phyloP scores from a whole-genome alignment of 2,329 filamentous ascomycete species.

The Geoglossum cookeanum region DNA sequence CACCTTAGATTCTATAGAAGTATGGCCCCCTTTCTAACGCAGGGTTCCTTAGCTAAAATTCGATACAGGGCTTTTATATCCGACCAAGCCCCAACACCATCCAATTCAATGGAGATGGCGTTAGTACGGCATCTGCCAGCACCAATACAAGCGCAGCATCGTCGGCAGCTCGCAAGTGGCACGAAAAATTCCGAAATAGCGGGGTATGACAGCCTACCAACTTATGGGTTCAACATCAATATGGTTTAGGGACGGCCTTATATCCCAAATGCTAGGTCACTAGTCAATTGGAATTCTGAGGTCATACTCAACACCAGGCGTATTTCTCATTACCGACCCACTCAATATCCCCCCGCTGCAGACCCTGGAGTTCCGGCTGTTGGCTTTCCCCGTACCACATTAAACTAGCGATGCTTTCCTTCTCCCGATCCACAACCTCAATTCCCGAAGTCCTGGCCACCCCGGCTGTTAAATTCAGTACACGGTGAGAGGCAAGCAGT shows the following conservation, averaged over 20 bases:
- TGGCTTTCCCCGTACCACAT: conserved; percentile 25
- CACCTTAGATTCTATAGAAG: conserved; percentile 8
- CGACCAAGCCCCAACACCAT: conserved; percentile 6
- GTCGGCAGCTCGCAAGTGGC: conserved; percentile 20
- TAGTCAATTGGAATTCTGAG: neutral
- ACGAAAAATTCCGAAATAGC: conserved; percentile 23
- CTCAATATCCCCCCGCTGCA: conserved; percentile 19
- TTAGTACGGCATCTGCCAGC: conserved; percentile 6
- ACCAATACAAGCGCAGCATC: conserved; percentile 13
- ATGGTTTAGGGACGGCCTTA: no score
- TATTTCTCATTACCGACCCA: conserved; percentile 31
- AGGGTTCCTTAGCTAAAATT: neutral
- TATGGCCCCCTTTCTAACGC: conserved; percentile 1
- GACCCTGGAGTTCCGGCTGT: conserved; percentile 12
- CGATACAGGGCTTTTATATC: conserved; percentile 7
- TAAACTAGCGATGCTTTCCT: conserved; percentile 26
- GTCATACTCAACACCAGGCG: conserved; percentile 25
- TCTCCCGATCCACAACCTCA: conserved; percentile 23
- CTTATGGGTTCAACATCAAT: no score
- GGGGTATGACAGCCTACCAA: conserved; percentile 12
- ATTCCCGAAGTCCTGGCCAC: conserved; percentile 11
- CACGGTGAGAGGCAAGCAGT: neutral
- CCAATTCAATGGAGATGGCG: neutral
- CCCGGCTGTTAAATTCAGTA: neutral
- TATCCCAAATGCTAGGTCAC: no score